phyloP scores from a whole-genome alignment of 805 yeast species.

The Kazachstania bromeliacearum region DNA sequence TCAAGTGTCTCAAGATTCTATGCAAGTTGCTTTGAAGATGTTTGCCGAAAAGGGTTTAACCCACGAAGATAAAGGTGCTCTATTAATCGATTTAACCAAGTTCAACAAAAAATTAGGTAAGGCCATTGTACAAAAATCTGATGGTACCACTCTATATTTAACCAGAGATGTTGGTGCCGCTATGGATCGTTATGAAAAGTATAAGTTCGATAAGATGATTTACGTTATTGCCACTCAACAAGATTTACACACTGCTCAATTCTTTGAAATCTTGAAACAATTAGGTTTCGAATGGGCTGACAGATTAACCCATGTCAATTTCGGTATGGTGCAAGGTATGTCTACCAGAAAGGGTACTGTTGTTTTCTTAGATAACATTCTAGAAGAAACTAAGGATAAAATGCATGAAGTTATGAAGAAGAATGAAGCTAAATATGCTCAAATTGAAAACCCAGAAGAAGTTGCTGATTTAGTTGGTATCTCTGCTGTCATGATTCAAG shows the following conservation, averaged over 20 bases:
- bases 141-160: conserved; percentile 86
- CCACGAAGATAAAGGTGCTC: conserved; percentile 84
- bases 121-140: conserved; percentile 83
- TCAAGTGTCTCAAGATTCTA: conserved; percentile 67
- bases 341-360: conserved; percentile 96
- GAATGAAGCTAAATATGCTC: conserved; percentile 83
- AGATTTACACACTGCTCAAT: conserved; percentile 86
- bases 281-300: conserved; percentile 85
- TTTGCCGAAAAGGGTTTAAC: conserved; percentile 62
- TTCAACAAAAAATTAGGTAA: conserved; percentile 89
- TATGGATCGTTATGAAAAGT: conserved; percentile 70
- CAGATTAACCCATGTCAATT: conserved; percentile 70
- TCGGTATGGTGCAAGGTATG: conserved; percentile 98
- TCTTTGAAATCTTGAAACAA: conserved; percentile 85
- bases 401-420: conserved; percentile 95
- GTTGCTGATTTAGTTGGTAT: conserved; percentile 93
- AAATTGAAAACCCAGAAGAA: conserved; percentile 85
- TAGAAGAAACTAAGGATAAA: conserved; percentile 83
- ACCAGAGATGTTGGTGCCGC: conserved; percentile 98
- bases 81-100: conserved; percentile 71
- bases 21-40: conserved; percentile 52
- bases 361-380: conserved; percentile 87
- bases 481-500: conserved; percentile 97
- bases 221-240: conserved; percentile 95
- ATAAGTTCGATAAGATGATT: conserved; percentile 88